Conservation (phyloP, 768 basidiomycete genomes). For the Naganishia onofrii region DNA sequence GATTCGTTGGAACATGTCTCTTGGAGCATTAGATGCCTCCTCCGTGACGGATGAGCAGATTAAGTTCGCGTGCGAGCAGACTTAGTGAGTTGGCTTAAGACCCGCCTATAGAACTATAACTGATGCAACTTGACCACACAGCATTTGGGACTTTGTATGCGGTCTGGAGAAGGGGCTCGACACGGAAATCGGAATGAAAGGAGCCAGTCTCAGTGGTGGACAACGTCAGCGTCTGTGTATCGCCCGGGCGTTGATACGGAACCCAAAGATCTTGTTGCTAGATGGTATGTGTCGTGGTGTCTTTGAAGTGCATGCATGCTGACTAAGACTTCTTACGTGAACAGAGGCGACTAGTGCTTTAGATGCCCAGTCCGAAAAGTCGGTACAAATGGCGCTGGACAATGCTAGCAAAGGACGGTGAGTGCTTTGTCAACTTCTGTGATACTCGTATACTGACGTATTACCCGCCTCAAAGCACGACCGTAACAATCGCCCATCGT, state of each 20-base stretch:
- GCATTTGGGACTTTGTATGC: constrained; percentile 37
- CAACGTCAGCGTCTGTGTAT: constrained; percentile 50
- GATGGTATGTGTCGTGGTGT: constrained; percentile 33
- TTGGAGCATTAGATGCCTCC: constrained; percentile 33
- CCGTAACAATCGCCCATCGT: constrained; percentile 48
- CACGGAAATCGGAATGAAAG: constrained; percentile 50
- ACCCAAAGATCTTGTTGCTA: constrained; percentile 47
- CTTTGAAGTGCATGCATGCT: not conserved
- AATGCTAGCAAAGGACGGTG: constrained; percentile 39
- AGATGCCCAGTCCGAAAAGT: constrained; percentile 33
- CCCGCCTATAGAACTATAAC: not conserved
- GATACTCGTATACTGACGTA: too few species aligned
- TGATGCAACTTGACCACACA: not conserved
- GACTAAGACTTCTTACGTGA: not conserved
- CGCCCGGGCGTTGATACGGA: constrained; percentile 46
- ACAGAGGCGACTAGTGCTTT: constrained; percentile 46
- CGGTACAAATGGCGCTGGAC: constrained; percentile 25
- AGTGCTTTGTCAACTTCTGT: not conserved
- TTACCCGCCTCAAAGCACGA: constrained; percentile 41
- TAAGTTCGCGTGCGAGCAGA: constrained; percentile 38
- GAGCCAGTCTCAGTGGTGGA: constrained; percentile 46
- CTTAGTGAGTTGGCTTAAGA: constrained; percentile 33
- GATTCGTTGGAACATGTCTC: constrained; percentile 42
- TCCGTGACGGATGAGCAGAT: constrained; percentile 38
- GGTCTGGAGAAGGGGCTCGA: constrained; percentile 44